Percentiles rank a stretch among this genome's conserved stretches.
phyloP scores from a whole-genome alignment of 2,329 filamentous ascomycete genomes.

The Biscogniauxia sp. region DNA sequence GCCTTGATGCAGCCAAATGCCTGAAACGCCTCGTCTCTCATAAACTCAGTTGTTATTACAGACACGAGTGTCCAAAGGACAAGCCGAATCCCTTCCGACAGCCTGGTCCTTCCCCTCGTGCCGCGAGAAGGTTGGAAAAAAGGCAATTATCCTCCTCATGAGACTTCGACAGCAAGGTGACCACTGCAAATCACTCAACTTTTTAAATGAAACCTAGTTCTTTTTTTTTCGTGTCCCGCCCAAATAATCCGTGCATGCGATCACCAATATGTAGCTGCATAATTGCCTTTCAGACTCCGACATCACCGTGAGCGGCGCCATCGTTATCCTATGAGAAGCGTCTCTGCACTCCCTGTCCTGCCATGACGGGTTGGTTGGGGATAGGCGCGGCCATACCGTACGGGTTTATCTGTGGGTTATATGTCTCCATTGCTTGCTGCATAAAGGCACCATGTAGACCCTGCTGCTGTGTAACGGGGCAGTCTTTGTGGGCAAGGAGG shows the following conservation, averaged over 20 bases:
- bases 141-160: not conserved
- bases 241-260: not conserved
- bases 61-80: conserved; percentile 24
- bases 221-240: conserved; percentile 4
- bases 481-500: conserved; percentile 92
- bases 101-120: conserved; percentile 15
- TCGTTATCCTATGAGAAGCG: conserved; percentile 52
- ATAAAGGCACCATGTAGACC: conserved; percentile 61
- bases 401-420: conserved; percentile 55
- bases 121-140: conserved; percentile 18
- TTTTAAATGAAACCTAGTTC: conserved; percentile 6
- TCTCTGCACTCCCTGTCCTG: conserved; percentile 53
- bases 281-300: conserved; percentile 2
- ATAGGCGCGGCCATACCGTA: conserved; percentile 57
- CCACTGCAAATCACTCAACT: conserved; percentile 3
- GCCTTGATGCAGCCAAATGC: conserved; percentile 27
- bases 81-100: conserved; percentile 5
- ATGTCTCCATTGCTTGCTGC: conserved; percentile 55
- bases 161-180: conserved; percentile 4
- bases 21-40: conserved; percentile 31
- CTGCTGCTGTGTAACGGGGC: conserved; percentile 86
- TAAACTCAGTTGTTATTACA: conserved; percentile 40
- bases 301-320: conserved; percentile 14
- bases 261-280: conserved; percentile 1
- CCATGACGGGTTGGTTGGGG: conserved; percentile 52